Conservation (phyloP, 306 rosid genomes). For the Boehmeria nivea region DNA sequence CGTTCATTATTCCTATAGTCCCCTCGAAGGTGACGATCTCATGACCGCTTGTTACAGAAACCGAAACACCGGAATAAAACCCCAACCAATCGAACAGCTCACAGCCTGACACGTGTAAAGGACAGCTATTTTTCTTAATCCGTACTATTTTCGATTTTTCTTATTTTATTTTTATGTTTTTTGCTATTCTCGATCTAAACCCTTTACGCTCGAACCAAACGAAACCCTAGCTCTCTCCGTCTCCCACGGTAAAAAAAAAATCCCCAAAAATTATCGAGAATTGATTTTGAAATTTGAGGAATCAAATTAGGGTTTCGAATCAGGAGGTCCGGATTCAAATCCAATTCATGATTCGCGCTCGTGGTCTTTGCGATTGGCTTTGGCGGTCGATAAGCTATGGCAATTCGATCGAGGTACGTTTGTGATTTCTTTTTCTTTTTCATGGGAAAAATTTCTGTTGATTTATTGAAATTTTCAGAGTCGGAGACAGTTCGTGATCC, state of each 20-base stretch:
- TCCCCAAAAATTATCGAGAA: slow-evolving; percentile 23
- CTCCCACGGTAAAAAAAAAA: slow-evolving; percentile 44
- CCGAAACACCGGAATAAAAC: slow-evolving; percentile 11
- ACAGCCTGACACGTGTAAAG: slow-evolving; percentile 26
- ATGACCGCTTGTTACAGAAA: neutral
- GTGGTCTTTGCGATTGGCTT: slow-evolving; percentile 42
- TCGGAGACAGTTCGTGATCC: slow-evolving; percentile 26
- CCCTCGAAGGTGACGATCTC: no score
- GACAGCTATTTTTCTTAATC: neutral
- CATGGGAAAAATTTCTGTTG: neutral
- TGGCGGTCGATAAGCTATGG: slow-evolving; percentile 18
- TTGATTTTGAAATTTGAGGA: slow-evolving; percentile 30
- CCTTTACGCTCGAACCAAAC: slow-evolving; percentile 33
- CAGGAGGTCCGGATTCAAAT: slow-evolving; percentile 38
- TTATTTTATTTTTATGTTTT: slow-evolving; percentile 4
- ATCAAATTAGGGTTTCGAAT: slow-evolving; percentile 59
- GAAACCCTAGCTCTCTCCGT: slow-evolving; percentile 77
- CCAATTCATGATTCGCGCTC: slow-evolving; percentile 32
- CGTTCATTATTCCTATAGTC: no score
- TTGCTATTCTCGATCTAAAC: slow-evolving; percentile 47
- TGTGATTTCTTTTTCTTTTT: neutral
- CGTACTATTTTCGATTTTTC: slow-evolving; percentile 17
- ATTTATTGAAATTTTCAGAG: slow-evolving; percentile 7
- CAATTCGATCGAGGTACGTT: slow-evolving; percentile 49
- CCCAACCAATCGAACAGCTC: slow-evolving; percentile 15